Base-by-base conservation (phyloP, 2,329 filamentous ascomycete genomes). In the Colletotrichum tropicicola region DNA sequence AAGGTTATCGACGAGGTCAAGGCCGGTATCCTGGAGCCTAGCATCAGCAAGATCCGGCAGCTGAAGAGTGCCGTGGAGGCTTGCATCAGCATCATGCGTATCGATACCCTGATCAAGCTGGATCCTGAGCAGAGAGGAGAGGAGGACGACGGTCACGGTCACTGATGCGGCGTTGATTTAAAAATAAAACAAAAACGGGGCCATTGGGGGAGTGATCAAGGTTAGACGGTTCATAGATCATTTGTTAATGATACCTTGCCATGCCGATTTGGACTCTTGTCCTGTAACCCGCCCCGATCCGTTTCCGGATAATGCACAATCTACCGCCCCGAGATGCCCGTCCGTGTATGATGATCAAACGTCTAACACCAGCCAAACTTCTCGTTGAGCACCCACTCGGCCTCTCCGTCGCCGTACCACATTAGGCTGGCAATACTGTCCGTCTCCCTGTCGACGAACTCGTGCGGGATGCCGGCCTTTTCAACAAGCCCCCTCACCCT, bases 51-150 rank as follows among this genome's bases (percentile, higher is more conserved):
- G 87, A 88, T 99, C 71, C 92, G 95, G 80, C 96, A 98, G 85
- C 85, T 99, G 75, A 99, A 99, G 91, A 97, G 92, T 80, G 96
- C 96, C 27, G 96, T 99, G 52, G 96, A 99, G 83, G 96, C 96
- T 59, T 98, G 96, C 80, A 97, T 99, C 80, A 92, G 94, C 75
- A 98, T 99, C 78, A 98, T 99, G 96, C 89, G 96, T 74, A 99
- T 99, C 77, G 96, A 99, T 83, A 98, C 96, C 70, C 86, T 99
- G 80, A 98, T 99, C 82, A 97, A 97, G 85, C 83, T 99, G 79
- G 96, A 99, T 85, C 94, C 94, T 17, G 94, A 98, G 84, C 87
- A 91, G 83, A 86, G 87, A 75, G 84, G 82, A 41, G 87, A 89
- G 74, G 88, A 88, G 70, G 92, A 97, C 81, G 92, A 96, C 74